Base-by-base conservation (phyloP, 2,329 filamentous ascomycete genomes). In the Rasamsonia emersonii region DNA sequence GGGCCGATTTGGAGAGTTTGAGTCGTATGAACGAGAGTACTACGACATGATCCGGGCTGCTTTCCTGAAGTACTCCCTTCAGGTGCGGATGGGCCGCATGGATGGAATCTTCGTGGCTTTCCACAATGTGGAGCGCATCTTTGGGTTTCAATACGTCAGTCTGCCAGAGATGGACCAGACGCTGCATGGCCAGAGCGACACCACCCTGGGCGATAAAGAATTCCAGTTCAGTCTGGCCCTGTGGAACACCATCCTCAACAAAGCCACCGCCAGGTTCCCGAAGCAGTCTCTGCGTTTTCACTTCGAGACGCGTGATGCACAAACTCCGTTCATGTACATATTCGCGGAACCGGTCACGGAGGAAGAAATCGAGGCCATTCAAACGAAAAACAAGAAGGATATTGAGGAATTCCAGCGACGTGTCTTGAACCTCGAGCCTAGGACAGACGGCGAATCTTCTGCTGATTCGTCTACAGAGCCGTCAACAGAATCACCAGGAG, bases 61-160 rank as follows among this genome's bases (percentile, higher is more conserved):
- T 0, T 89, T 98, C 62, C 67, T 98, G 34, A 98, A 98, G 53
- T 98, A 98, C 58, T 94, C 88, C 7, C 68, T 98, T 18, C 91
- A 98, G 60, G 93, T 89, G 17, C 83, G 91, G 26, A 93, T 98
- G 76, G 91, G 93, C 11, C 79, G 88, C 30, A 98, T 98, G 93
- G 89, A 98, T 53, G 91, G 91, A 33, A 95, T 96, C 30, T 98
- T 96, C 51, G 83, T 96, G 14, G 91, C 91, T 2, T 98, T 79
- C 54, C 91, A 98, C 65, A 98, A 98, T 54, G 84, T 86, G 2
- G 73, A 88, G 58, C 82, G 88, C 34, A 93, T 98, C 30, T 98
- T 98, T 53, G 91, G 91, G 4, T 98, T 98, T 58, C 91, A 98
- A 58, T 98, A 98, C 54, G 73, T 98, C 38, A 79, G 78, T 37